Conservation (phyloP, 176 grass and related monocot species). For the Panicum miliaceum region DNA sequence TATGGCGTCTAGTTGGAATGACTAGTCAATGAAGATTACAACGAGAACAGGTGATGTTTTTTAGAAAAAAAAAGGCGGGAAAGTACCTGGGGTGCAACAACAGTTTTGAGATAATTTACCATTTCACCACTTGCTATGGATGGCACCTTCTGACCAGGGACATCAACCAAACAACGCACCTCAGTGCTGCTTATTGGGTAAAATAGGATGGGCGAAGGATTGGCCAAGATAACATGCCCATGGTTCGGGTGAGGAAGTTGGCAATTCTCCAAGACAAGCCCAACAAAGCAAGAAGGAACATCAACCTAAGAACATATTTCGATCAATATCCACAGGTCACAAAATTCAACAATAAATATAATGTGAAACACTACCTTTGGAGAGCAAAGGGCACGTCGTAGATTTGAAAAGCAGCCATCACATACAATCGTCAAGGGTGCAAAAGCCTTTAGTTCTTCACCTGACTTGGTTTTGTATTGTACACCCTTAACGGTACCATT, state of each 20-base stretch:
- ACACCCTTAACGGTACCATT: constrained; percentile 86
- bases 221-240: constrained; percentile 94
- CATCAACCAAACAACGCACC: constrained; percentile 93
- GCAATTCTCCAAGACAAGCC: constrained; percentile 91
- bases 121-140: constrained; percentile 93
- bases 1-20: constrained; percentile 27
- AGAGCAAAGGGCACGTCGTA: constrained; percentile 79
- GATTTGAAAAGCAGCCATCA: constrained; percentile 97
- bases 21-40: constrained; percentile 6
- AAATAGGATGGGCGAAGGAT: constrained; percentile 97
- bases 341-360: constrained; percentile 14
- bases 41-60: constrained; percentile 1
- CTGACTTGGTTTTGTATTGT: constrained; percentile 82
- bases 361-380: constrained; percentile 66
- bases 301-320: constrained; percentile 74
- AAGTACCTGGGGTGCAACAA: constrained; percentile 92
- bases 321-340: constrained; percentile 15
- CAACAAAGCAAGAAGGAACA: constrained; percentile 95
- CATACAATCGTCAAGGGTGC: constrained; percentile 95
- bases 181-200: constrained; percentile 98
- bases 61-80: background rate
- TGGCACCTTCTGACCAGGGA: constrained; percentile 96
- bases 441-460: constrained; percentile 78
- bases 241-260: constrained; percentile 86
- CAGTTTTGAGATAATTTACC: constrained; percentile 91